Evolutionary conservation across 495 filamentous ascomycete species (phyloP), one percentile per base, ranked within the genome.

Genomic region (Neurospora sublineolata): DNA sequence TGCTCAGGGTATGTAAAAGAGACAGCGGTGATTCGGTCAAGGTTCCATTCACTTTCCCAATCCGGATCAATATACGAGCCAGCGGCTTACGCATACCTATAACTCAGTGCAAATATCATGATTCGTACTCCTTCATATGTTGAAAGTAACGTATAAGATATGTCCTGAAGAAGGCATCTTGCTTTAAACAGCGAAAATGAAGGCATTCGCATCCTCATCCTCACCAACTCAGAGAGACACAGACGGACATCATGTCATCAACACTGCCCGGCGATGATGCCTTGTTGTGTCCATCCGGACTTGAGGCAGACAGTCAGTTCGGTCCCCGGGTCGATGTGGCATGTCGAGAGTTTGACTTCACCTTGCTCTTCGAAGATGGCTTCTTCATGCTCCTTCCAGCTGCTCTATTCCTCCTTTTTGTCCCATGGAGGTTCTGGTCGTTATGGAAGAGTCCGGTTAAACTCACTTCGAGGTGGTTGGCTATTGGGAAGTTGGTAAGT

Each of bases 331-430:
- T 81, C 7, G 68, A 76, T 70, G 39, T 60, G 8, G 18, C 52
- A 27, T 82, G 79, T 73, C 77, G 80, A 16, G 18, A 72, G 0
- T 82, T 82, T 68, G 80, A 82, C 71, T 82, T 81, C 69, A 82
- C 78, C 16, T 71, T 82, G 1, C 74, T 79, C 20, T 81, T 82
- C 33, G 79, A 82, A 70, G 77, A 82, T 73, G 72, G 67, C 71
- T 74, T 80, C 68, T 80, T 82, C 69, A 46, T 72, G 5, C 37
- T 73, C 10, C 33, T 80, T 5, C 80, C 79, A 4, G 76, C 82
- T 1, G 73, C 58, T 16, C 0, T 79, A 1, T 80, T 83, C 33
- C 71, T 84, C 7, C 3, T 83, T 20, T 37, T 77, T 2, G 18
- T 76, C 0, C 73, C 74, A n/a, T 36, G 64, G 27, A 76, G 79